Conservation (phyloP, 441 rosid genomes). For the Cnidoscolus chayamansa region DNA sequence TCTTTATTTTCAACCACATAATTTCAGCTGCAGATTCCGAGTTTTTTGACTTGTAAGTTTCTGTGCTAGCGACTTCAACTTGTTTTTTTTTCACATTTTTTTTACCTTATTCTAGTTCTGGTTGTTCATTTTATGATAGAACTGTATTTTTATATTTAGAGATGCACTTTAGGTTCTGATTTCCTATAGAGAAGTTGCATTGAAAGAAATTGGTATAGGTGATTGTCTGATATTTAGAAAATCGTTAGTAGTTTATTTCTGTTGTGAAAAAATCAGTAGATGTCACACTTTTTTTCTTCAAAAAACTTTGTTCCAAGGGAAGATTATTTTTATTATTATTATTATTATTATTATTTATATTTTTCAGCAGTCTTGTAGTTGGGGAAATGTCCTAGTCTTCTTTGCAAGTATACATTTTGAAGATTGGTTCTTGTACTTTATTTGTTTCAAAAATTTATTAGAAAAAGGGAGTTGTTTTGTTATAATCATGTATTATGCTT, state of each 20-base stretch:
- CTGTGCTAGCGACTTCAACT: not conserved
- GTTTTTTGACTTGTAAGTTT: constrained; percentile 87
- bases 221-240: not conserved
- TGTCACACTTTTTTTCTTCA: not conserved
- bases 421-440: not conserved
- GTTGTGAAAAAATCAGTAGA: too few species aligned
- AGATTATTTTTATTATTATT: too few species aligned
- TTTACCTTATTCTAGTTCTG: too few species aligned
- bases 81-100: too few species aligned
- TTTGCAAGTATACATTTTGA: not conserved
- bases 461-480: not conserved
- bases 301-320: too few species aligned
- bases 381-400: not conserved
- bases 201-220: not conserved
- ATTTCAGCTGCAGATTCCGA: constrained; percentile 86
- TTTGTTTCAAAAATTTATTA: too few species aligned
- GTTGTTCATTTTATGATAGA: too few species aligned
- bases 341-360: too few species aligned
- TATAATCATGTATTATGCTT: not conserved
- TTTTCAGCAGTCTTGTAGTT: not conserved
- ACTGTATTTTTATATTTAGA: too few species aligned
- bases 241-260: too few species aligned
- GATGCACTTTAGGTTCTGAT: not conserved
- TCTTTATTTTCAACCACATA: constrained; percentile 79
- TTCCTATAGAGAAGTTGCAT: not conserved